Conservation (phyloP, 1,139 yeast species). For the Candida pseudocylindracea region DNA sequence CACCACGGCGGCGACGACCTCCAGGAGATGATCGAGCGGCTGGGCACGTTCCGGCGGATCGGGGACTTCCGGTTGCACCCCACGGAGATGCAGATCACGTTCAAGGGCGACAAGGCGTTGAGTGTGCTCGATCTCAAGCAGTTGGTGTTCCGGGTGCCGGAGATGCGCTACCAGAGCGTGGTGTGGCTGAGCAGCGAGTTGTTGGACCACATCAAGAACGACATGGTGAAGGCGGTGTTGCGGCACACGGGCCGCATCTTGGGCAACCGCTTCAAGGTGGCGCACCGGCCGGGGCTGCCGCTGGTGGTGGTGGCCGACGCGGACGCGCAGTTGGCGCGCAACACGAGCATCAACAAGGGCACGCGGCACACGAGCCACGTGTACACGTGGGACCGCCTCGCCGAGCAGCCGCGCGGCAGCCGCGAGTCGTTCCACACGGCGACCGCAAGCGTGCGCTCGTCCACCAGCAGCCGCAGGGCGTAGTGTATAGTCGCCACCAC, state of each 20-base stretch:
- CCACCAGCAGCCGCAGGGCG: too few relatives aligned
- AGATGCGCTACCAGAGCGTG: constrained; percentile 37
- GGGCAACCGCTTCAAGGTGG: constrained; percentile 47
- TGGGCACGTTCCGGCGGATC: constrained; percentile 44
- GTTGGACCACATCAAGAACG: constrained; percentile 37
- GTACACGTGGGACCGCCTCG: background rate
- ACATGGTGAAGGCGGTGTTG: constrained; percentile 42
- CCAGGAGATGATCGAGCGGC: constrained; percentile 37
- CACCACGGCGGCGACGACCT: constrained; percentile 14
- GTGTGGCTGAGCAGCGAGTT: constrained; percentile 69
- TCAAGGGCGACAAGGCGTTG: constrained; percentile 50
- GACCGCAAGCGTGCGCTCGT: too few relatives aligned
- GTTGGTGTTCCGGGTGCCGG: constrained; percentile 41
- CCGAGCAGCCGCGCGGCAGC: background rate
- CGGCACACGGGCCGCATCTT: constrained; percentile 63
- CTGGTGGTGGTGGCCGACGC: constrained; percentile 23
- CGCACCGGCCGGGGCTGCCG: constrained; percentile 11
- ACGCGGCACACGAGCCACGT: too few relatives aligned
- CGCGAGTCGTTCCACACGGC: background rate
- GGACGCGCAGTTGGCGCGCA: constrained; percentile 12
- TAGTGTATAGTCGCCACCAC: too few relatives aligned
- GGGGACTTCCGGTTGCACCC: constrained; percentile 32
- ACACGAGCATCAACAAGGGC: too few relatives aligned
- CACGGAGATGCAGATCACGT: constrained; percentile 39
- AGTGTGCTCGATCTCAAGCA: constrained; percentile 53